Base-by-base conservation (phyloP, 2,329 filamentous ascomycete genomes). In the Penicillium brevicompactum region DNA sequence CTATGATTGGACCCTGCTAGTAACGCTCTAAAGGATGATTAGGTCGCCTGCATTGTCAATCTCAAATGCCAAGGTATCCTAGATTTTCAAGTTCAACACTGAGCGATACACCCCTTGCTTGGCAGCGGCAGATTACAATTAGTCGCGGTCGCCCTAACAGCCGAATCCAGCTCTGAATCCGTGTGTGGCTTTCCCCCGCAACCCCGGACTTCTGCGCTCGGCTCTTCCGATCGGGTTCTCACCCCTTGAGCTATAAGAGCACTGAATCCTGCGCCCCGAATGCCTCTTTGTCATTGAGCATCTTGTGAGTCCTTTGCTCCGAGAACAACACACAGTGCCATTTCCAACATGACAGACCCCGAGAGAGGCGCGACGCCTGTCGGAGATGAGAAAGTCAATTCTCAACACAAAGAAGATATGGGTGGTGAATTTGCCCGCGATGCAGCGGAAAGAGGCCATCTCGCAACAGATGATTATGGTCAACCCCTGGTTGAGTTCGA, bases 401-500 rank as follows among this genome's bases (percentile, higher is more conserved):
- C 55, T 2, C 18, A 63, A 1, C 58, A 62, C 13, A 64, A 67
- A 32, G 57, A 66, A 30, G 41, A 47, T n/a, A 42, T 60, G 5
- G 40, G 51, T 22, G 24, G 43, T 1, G 59, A 64, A 27, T 47
- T 60, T 34, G 61, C 69, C 27, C 72, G 70, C 42, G 70, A 73
- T 43, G 75, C 74, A 6, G 79, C 77, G 13, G 78, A 75, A 42
- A 67, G 70, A 16, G 80, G 80, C 11, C 74, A 79, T 48, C 68
- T 70, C 5, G 80, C 78, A 1, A 82, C 80, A 1, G 79, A 82
- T 57, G 74, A 76, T 76, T 79, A 83, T 66, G 82, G 82, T 18
- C 69, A 77, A 27, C 66, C 82, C 0, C 72, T 83, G 3, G 69
- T 84, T 11, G 61, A 77, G n/a, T 83, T 86, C 60, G 85, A 88